These are phyloP conservation scores for Aspergillus sparsus DNA, from an alignment of 495 filamentous ascomycete genomes.

Conservation along the genomic window DNA sequence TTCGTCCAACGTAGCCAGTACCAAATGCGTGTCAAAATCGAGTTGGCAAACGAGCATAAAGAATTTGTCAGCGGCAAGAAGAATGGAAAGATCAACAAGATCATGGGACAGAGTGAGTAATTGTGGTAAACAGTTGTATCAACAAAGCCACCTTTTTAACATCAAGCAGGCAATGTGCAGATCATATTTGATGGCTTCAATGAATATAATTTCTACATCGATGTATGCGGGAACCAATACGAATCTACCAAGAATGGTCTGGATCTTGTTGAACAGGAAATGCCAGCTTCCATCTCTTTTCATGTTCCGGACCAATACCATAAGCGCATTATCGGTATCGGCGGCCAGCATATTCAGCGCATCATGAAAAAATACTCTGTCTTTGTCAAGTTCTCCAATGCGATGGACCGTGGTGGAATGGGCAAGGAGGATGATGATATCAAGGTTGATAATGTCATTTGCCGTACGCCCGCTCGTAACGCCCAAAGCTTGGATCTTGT, in stretches of 20 bases:
- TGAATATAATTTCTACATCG: constrained; percentile 99
- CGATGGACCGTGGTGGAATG: constrained; percentile 95
- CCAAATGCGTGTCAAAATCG: constrained; percentile 94
- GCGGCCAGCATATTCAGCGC: constrained; percentile 96
- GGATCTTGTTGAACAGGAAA: constrained; percentile 94
- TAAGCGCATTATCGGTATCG: constrained; percentile 98
- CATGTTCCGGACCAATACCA: constrained; percentile 99
- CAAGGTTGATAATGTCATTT: constrained; percentile 98
- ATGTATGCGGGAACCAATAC: constrained; percentile 87
- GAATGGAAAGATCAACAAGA: constrained; percentile 99
- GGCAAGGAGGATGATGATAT: constrained; percentile 95
- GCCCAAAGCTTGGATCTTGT: constrained; percentile 94
- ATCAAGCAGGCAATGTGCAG: constrained; percentile 76
- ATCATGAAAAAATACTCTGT: constrained; percentile 99
- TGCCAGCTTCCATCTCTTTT: constrained; percentile 98
- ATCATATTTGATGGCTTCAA: constrained; percentile 99
- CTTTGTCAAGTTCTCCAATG: constrained; percentile 99
- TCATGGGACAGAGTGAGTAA: constrained; percentile 88
- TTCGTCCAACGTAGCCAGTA: constrained; percentile 86
- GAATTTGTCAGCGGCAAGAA: constrained; percentile 99
- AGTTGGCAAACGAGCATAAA: constrained; percentile 98
- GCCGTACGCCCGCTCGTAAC: constrained; percentile 94
- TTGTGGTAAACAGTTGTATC: neutral
- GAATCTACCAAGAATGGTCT: constrained; percentile 90
- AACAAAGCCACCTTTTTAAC: neutral